Conservation (phyloP, 1,284 basidiomycete species). For the Puccinia horiana region DNA sequence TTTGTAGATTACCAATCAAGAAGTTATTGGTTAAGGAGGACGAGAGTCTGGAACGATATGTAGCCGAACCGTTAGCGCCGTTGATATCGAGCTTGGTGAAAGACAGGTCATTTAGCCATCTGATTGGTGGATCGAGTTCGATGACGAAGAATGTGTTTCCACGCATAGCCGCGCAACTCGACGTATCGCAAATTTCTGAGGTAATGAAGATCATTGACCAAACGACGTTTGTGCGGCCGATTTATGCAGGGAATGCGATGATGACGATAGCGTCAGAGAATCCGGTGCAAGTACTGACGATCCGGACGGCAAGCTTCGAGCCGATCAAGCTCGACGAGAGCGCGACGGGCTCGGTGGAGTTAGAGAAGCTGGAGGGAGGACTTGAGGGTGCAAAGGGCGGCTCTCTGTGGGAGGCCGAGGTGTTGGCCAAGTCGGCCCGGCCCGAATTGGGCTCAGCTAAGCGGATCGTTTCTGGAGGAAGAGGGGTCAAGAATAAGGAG, state of each 20-base stretch:
- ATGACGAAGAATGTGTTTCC: constrained; percentile 76
- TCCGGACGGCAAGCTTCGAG: constrained; percentile 89
- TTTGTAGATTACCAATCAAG: constrained; percentile 34
- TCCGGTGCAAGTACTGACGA: constrained; percentile 89
- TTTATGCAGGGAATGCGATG: constrained; percentile 98
- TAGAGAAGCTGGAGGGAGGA: constrained; percentile 64
- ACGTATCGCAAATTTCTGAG: constrained; percentile 77
- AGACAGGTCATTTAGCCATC: constrained; percentile 70
- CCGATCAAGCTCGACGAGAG: constrained; percentile 23
- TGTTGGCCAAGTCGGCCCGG: constrained; percentile 82
- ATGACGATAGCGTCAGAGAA: constrained; percentile 82
- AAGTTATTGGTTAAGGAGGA: constrained; percentile 42
- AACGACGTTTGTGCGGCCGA: constrained; percentile 83
- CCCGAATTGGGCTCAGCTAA: constrained; percentile 87
- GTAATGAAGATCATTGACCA: constrained; percentile 80
- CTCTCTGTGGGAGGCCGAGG: constrained; percentile 65
- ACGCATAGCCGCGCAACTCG: constrained; percentile 80
- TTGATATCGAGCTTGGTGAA: constrained; percentile 63
- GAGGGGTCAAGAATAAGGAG: constrained; percentile 91
- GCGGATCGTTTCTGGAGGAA: constrained; percentile 89
- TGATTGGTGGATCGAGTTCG: constrained; percentile 78
- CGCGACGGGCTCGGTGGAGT: constrained; percentile 64
- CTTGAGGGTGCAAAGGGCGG: neutral
- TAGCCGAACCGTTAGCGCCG: constrained; percentile 62
- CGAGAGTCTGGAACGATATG: constrained; percentile 45